Conservation (phyloP, 2,329 filamentous ascomycete species). For the Clarireedia homoeocarpa region DNA sequence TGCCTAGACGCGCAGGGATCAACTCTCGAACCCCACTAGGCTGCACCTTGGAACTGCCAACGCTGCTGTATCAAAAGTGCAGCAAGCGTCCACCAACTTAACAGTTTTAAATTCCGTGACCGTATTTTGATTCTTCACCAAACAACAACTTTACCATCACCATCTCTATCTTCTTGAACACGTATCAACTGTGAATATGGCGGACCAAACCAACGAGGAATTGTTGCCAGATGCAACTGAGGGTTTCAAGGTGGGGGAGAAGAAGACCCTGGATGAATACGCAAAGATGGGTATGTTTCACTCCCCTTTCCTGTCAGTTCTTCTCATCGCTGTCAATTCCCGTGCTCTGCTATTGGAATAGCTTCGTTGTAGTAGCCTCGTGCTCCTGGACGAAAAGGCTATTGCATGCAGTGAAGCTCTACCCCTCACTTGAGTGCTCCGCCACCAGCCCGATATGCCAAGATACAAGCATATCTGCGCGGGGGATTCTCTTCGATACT, state of each 20-base stretch:
- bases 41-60: constrained; percentile 10
- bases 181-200: constrained; percentile 13
- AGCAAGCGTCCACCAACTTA: constrained; percentile 7
- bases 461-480: not conserved
- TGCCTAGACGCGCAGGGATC: not conserved
- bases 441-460: not conserved
- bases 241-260: constrained; percentile 97
- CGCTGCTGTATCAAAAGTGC: constrained; percentile 10
- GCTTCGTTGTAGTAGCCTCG: not conserved
- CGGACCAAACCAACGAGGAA: constrained; percentile 53
- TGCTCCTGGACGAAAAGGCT: not conserved
- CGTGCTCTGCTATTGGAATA: not conserved
- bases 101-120: constrained; percentile 6
- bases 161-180: not conserved
- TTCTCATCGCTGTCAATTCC: not conserved
- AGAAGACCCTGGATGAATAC: constrained; percentile 96
- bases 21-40: constrained; percentile 5
- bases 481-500: not conserved
- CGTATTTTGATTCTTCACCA: not conserved
- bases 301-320: not conserved
- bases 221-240: constrained; percentile 80
- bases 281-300: constrained; percentile 72
- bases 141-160: not conserved
- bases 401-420: not conserved
- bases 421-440: constrained; percentile 5